phyloP scores from a whole-genome alignment of 495 filamentous ascomycete genomes.

The Aspergillus egyptiacus region DNA sequence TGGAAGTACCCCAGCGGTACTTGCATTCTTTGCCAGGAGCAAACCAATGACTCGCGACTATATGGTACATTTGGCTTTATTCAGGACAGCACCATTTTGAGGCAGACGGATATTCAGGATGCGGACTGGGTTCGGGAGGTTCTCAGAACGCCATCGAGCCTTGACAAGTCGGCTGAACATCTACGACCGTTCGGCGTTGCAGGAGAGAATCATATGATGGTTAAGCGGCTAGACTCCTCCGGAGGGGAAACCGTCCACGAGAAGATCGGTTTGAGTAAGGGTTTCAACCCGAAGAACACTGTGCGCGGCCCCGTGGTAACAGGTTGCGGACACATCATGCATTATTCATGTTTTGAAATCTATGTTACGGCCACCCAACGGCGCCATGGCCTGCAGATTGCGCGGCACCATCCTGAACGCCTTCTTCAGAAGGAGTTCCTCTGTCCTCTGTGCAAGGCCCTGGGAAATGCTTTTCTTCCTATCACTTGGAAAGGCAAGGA shows the following conservation, averaged over 20 bases:
- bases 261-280: conserved; percentile 79
- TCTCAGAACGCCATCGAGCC: conserved; percentile 63
- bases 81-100: conserved; percentile 78
- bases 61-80: conserved; percentile 91
- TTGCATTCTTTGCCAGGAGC: conserved; percentile 95
- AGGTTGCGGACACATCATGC: conserved; percentile 97
- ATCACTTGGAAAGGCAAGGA: conserved; percentile 94
- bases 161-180: conserved; percentile 75
- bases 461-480: conserved; percentile 92
- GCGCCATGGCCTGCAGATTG: conserved; percentile 85
- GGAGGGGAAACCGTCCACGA: conserved; percentile 66
- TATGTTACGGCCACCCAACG: conserved; percentile 77
- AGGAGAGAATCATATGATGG: conserved; percentile 69
- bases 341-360: conserved; percentile 89
- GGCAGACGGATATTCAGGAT: conserved; percentile 77
- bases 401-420: conserved; percentile 83
- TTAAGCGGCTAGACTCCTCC: conserved; percentile 67
- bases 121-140: conserved; percentile 81
- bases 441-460: conserved; percentile 95
- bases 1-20: conserved; percentile 95
- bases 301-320: conserved; percentile 77
- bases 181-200: conserved; percentile 87
- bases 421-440: conserved; percentile 77
- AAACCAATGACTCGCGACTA: conserved; percentile 79
- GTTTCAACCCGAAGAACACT: conserved; percentile 65